Evolutionary conservation across 805 yeast species (phyloP).

Genomic region (Sugiyamaella qingdaonensis): DNA sequence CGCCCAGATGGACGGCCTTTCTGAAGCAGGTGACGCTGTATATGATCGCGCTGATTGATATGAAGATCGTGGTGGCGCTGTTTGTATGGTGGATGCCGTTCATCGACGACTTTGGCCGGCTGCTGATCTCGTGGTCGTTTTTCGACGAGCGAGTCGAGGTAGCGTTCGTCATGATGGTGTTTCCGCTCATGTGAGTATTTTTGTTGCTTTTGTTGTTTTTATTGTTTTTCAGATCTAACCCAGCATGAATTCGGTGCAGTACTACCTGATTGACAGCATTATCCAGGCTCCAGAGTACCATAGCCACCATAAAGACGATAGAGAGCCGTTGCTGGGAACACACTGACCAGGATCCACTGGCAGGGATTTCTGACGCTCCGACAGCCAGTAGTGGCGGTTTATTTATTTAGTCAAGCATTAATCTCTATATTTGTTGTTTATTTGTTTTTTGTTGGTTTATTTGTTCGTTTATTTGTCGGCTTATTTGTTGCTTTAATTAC

Average conservation of each 20-base stretch:
- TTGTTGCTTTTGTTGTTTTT: not conserved
- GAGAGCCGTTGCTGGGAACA: not conserved
- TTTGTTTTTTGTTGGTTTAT: not conserved
- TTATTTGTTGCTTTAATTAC: too few species aligned
- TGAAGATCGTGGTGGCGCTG: slow-evolving; percentile 59
- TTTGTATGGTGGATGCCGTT: slow-evolving; percentile 60
- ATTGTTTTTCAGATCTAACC: not conserved
- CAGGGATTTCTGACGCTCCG: too few species aligned
- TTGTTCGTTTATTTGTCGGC: too few species aligned
- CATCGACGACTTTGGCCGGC: slow-evolving; percentile 65
- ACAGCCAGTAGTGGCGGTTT: too few species aligned
- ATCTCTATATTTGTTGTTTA: not conserved
- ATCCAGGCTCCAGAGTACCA: slow-evolving; percentile 41
- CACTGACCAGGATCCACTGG: too few species aligned
- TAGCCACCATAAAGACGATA: not conserved
- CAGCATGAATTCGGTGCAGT: slow-evolving; percentile 45
- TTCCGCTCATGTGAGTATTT: slow-evolving; percentile 34
- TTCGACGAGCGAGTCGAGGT: slow-evolving; percentile 79
- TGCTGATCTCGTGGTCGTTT: slow-evolving; percentile 79
- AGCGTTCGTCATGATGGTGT: slow-evolving; percentile 71
- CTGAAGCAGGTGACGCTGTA: slow-evolving; percentile 69
- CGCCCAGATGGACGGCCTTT: slow-evolving; percentile 60
- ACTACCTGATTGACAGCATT: slow-evolving; percentile 54
- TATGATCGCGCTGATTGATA: slow-evolving; percentile 53
- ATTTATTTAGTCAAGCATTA: too few species aligned